These are phyloP conservation scores for Cadophora gregata DNA, from an alignment of 2,329 filamentous ascomycete genomes.

Conservation along the genomic window DNA sequence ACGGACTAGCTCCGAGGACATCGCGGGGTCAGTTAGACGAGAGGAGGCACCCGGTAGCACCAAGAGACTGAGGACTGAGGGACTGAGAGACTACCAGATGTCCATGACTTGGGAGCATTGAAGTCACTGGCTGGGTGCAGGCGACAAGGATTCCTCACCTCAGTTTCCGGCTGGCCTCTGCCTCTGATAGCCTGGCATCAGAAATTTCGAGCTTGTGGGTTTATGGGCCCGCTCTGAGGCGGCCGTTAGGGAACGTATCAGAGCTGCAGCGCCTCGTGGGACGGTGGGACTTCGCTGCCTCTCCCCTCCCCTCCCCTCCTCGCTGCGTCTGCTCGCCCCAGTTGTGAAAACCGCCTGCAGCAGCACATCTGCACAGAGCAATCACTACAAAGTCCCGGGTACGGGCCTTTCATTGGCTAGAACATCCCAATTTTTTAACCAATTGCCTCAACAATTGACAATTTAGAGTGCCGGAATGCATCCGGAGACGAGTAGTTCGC, in stretches of 20 bases:
- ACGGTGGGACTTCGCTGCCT: neutral
- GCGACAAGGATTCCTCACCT: neutral
- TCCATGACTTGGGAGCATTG: neutral
- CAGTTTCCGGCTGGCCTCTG: neutral
- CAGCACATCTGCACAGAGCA: constrained; percentile 13
- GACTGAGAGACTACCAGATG: neutral
- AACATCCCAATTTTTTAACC: constrained; percentile 22
- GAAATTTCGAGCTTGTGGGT: neutral
- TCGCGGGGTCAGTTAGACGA: constrained; percentile 9
- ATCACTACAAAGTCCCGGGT: constrained; percentile 20
- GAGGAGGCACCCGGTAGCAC: neutral
- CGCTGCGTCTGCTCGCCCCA: constrained; percentile 3
- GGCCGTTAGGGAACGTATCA: constrained; percentile 5
- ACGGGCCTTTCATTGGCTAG: constrained; percentile 18
- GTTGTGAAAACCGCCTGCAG: constrained; percentile 18
- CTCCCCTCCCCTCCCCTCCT: neutral
- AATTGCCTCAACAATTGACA: constrained; percentile 23
- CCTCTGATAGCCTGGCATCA: neutral
- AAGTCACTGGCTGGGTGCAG: neutral
- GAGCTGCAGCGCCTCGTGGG: constrained; percentile 12
- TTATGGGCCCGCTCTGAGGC: constrained; percentile 10
- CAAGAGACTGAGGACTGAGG: neutral
- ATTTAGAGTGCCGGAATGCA: constrained; percentile 15
- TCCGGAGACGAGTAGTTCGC: constrained; percentile 24
- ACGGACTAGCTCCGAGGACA: neutral